Base-by-base conservation (phyloP, 805 yeast species). In the Jamesozyma gamospora region DNA sequence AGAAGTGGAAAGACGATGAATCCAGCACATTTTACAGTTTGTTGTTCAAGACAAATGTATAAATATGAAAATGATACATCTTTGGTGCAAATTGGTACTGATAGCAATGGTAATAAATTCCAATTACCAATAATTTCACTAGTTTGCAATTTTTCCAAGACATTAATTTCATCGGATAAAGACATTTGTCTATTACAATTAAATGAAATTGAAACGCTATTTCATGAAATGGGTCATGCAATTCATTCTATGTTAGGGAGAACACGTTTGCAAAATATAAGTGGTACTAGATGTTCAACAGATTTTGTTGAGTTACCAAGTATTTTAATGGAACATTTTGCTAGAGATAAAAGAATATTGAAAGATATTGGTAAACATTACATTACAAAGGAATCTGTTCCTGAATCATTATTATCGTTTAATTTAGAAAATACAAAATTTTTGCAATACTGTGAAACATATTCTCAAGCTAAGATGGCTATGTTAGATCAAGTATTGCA, bases 221-320 rank as follows among this genome's bases (percentile, higher is more conserved):
- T 92, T 65, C 98, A 92, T 62, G 98, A 92, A 62, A 87, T 92
- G 95, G 98, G 98, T 1, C 98, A 92, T 61, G 97, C 97, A 1
- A 82, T 92, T 75, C 98, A 92, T 59, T 85, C 96, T 3, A 90
- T 92, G 95, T 64, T 92, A 16, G 98, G 97, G 0, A 72, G 90
- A 45, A 92, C 98, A 0, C 70, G 79, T 32, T 64, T 90, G 38
- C 98, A 92, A 57, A 92, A 87, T 57, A 81, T 90, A 8, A 79
- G 94, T 27, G 98, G 98, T 3, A 92, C 98, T 0, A 71, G 98
- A 43, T 90, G 97, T 58, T 82, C 85, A 4, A 85, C 97, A 0
- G 98, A 92, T 59, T 92, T 92, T 64, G 98, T 92, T 14, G 98
- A 92, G 60, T 65, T 92, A 33, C 98, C 98, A 1, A 86, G 96